Base-by-base conservation (phyloP, 208 protist genomes). In the Acanthamoeba quina region DNA sequence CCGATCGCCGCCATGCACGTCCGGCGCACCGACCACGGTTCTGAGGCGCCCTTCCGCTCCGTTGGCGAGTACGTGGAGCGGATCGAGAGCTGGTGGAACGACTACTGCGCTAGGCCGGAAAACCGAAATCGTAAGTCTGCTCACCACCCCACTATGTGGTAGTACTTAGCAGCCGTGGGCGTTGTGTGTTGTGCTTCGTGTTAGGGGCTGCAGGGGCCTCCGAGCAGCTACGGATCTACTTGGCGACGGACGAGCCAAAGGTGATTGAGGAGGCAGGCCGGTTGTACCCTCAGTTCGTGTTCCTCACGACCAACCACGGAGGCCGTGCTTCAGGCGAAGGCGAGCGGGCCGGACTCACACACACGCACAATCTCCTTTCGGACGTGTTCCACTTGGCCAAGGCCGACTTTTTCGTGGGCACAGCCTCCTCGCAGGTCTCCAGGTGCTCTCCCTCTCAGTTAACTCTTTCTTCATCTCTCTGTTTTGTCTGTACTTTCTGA, bases 1-100 rank as follows among this genome's bases (percentile, higher is more conserved):
- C 74, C 74, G 5, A 82, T 52, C 19, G 74, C 74, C 41, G 74
- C 31, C 31, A 82, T 82, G 74, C 74, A 82, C 44, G 74, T 82
- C 21, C 74, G 74, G 37, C 74, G 74, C 31, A 82, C 74, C 5
- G 74, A 82, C 44, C 74, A 82, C n/a, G 3, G 74, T 34, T 11
- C 31, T 2, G 74, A 82, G 74, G 74, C 74, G n/a, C 74, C 74
- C 37, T 82, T 82, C 74, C 74, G 74, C 11, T 11, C 52, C 10
- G 74, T 82, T 3, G 2, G 47, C 19, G 74, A 82, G 41, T 82
- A 82, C 37, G 11, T 82, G 74, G 74, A 82, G 10, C 74, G 15
- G 44, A 82, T 82, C 37, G 10, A 82, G 44, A 29, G 9, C 17
- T 82, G 74, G 74, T 82, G 74, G 74, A 26, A 26, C 19, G 26